phyloP scores from a whole-genome alignment of 208 protist species.

The Endotrypanum monterogeii region DNA sequence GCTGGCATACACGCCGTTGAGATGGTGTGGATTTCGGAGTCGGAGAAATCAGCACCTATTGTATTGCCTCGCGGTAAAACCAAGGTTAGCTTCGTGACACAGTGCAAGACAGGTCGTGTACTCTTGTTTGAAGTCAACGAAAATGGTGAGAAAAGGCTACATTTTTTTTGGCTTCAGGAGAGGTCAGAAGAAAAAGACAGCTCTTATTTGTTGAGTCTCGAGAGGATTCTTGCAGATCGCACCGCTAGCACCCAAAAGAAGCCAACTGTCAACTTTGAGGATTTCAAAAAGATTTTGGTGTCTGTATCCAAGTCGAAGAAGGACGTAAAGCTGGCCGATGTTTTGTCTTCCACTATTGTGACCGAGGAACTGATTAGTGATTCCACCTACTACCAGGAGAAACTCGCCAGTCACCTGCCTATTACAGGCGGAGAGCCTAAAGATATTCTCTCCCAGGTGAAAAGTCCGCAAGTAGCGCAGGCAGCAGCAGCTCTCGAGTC shows the following conservation, averaged over 20 bases:
- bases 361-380: constrained; percentile 56
- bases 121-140: constrained; percentile 60
- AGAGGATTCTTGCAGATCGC: constrained; percentile 39
- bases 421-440: constrained; percentile 30
- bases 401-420: constrained; percentile 48
- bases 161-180: constrained; percentile 90
- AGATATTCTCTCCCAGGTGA: constrained; percentile 62
- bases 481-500: constrained; percentile 43
- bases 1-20: constrained; percentile 32
- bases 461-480: constrained; percentile 62
- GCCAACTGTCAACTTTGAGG: constrained; percentile 37
- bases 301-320: constrained; percentile 40
- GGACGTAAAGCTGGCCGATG: constrained; percentile 32
- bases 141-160: constrained; percentile 19
- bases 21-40: constrained; percentile 49
- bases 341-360: constrained; percentile 56
- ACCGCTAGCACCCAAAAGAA: not conserved
- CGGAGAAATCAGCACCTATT: constrained; percentile 18
- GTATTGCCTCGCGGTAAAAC: constrained; percentile 32
- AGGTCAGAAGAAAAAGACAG: constrained; percentile 73
- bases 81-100: constrained; percentile 47
- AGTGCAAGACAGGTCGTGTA: constrained; percentile 79
- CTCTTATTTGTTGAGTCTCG: constrained; percentile 45
- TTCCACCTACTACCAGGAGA: constrained; percentile 55
- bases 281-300: constrained; percentile 67